These are phyloP conservation scores for Carex cristatella DNA, from an alignment of 176 grass and related monocot species.

Conservation along the genomic window DNA sequence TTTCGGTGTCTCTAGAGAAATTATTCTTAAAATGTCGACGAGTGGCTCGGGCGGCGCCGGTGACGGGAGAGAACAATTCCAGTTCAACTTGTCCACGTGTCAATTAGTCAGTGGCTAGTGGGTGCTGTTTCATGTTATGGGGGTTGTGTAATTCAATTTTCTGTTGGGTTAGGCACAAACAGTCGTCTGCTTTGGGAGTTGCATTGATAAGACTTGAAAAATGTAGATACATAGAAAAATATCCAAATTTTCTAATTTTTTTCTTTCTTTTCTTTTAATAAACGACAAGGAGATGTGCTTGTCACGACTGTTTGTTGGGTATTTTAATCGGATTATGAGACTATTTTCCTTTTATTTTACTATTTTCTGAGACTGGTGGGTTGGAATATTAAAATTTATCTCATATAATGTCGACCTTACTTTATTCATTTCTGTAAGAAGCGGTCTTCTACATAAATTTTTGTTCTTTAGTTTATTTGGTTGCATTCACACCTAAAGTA, in stretches of 20 bases:
- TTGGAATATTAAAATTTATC: background rate
- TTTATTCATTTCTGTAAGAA: background rate
- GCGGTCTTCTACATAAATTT: background rate
- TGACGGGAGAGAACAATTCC: background rate
- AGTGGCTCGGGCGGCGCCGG: background rate
- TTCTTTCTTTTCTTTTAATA: background rate
- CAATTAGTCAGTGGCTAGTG: background rate
- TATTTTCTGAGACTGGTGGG: constrained; percentile 6
- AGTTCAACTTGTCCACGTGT: background rate
- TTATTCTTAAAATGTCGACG: background rate
- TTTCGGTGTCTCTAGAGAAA: too few species aligned
- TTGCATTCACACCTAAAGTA: constrained; percentile 5
- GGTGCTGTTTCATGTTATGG: constrained; percentile 1
- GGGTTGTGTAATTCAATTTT: background rate
- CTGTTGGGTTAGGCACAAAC: constrained; percentile 2
- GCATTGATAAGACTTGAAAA: constrained; percentile 14
- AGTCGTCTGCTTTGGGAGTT: constrained; percentile 1
- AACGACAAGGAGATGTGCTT: constrained; percentile 21
- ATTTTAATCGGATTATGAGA: background rate
- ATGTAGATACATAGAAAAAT: background rate
- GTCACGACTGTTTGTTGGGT: constrained; percentile 24
- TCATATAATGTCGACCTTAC: background rate
- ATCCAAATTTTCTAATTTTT: background rate
- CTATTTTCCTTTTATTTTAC: constrained; percentile 8
- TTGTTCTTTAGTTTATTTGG: background rate